Evolutionary conservation across 805 yeast genomes (phyloP), one percentile per base, ranked within the genome.

Genomic region (Barnettozyma populi): DNA sequence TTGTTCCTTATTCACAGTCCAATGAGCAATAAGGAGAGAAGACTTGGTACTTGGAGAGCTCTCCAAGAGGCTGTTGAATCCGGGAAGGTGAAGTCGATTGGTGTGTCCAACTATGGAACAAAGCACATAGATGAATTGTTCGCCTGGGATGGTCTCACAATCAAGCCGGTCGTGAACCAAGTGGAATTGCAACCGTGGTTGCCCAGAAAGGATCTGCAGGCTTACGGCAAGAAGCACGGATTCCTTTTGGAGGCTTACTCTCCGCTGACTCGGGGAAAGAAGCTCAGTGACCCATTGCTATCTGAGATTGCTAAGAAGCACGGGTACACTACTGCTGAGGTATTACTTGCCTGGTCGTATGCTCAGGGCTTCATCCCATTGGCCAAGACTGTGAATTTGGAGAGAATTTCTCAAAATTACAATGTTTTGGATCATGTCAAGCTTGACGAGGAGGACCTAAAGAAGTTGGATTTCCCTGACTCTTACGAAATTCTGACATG

Each of bases 81-180:
- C 7, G 84, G 88, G 8, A 64, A 71, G 44, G 80, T 84, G 48
- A 76, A 73, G 57, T 74, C 86, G 18, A 79, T 87, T 49, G 95
- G 95, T 40, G 90, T 87, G 18, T 86, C 94, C 19, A 85, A 86
- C 67, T 86, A 74, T 57, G 89, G 89, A 46, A 61, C 66, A 16
- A 68, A 64, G 7, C 88, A 81, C 61, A 62, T 86, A n/a, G 76
- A 81, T 50, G 84, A 84, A 61, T 64, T 86, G 35, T 68, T 82
- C 14, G 20, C 23, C 2, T 80, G 87, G 85, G 74, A 74, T 3
- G 78, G 71, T 2, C 57, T 79, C 52, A 76, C 65, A 47, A 58
- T 75, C 53, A 72, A 74, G 52, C 90, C 96, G 0, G 88, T 81
- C 2, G 82, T 85, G 41, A 82, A 88, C 62, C 95, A 88, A 64